phyloP scores from a whole-genome alignment of 192 early-diverging fungal genomes.

The Kickxella alabastrina region DNA sequence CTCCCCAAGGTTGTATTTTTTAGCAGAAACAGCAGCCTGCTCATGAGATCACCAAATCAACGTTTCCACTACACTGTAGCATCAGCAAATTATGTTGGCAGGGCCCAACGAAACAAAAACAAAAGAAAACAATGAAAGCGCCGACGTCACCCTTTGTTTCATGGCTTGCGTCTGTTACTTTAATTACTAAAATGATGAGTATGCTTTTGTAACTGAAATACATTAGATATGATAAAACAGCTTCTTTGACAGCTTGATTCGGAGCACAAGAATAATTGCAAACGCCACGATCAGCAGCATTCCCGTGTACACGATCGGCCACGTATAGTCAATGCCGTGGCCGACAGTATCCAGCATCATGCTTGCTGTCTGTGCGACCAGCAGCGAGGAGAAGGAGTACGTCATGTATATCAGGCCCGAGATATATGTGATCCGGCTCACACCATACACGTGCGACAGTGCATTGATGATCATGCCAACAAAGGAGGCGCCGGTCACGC shows the following conservation, averaged over 20 bases:
- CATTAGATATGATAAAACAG: neutral
- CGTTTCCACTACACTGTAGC: too few species aligned
- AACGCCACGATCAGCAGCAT: conserved; percentile 22
- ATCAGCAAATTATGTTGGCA: too few species aligned
- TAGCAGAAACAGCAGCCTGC: too few species aligned
- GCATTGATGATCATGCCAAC: conserved; percentile 44
- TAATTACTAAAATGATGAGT: too few species aligned
- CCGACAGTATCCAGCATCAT: conserved; percentile 49
- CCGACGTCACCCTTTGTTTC: neutral
- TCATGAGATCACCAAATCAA: too few species aligned
- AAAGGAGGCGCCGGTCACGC: conserved; percentile 33
- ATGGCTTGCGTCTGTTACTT: too few species aligned
- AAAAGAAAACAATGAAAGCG: conserved; percentile 4
- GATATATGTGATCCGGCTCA: conserved; percentile 35
- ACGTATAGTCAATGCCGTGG: conserved; percentile 36
- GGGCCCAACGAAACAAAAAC: neutral
- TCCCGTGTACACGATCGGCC: conserved; percentile 46
- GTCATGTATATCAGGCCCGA: conserved; percentile 49
- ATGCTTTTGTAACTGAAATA: too few species aligned
- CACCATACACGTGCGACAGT: conserved; percentile 38
- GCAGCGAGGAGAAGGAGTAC: conserved; percentile 34
- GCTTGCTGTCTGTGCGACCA: conserved; percentile 39
- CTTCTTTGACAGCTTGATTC: conserved; percentile 20
- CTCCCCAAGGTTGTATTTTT: too few species aligned
- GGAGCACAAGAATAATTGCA: conserved; percentile 23